Conservation (phyloP, 805 yeast genomes). For the Phaffomyces thermotolerans region DNA sequence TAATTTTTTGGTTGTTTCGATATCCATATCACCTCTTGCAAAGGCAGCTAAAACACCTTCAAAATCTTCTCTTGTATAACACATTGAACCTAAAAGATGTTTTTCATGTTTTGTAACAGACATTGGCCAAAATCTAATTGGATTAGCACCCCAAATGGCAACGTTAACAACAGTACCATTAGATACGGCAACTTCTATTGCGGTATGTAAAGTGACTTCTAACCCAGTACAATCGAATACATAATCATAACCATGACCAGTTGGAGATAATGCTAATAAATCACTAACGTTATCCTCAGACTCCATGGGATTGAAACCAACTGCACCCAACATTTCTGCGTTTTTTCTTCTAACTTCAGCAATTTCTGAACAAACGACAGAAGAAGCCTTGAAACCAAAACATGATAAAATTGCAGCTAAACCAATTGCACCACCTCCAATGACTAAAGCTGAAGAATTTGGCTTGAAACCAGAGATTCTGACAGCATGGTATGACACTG, state of each 20-base stretch:
- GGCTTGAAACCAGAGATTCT: slow-evolving; percentile 30
- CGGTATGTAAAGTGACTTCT: slow-evolving; percentile 44
- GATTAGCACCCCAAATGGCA: slow-evolving; percentile 55
- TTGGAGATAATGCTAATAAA: slow-evolving; percentile 32
- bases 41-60: slow-evolving; percentile 48
- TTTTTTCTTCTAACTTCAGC: slow-evolving; percentile 41
- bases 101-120: slow-evolving; percentile 49
- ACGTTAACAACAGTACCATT: slow-evolving; percentile 56
- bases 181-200: slow-evolving; percentile 41
- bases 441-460: slow-evolving; percentile 41
- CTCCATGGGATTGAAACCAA: slow-evolving; percentile 41
- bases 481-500: slow-evolving; percentile 57
- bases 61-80: slow-evolving; percentile 51
- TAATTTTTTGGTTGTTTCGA: slow-evolving; percentile 37
- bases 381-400: slow-evolving; percentile 36
- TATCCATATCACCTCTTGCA: slow-evolving; percentile 36
- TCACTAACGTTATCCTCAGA: slow-evolving; percentile 30
- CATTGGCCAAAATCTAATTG: slow-evolving; percentile 47
- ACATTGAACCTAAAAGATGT: slow-evolving; percentile 51
- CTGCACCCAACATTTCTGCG: slow-evolving; percentile 41
- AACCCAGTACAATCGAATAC: slow-evolving; percentile 52
- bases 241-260: slow-evolving; percentile 39
- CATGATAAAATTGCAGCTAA: slow-evolving; percentile 43
- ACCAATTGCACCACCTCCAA: slow-evolving; percentile 54
- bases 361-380: slow-evolving; percentile 45